Evolutionary conservation across 2,329 filamentous ascomycete species (phyloP).

Genomic region (Acrocalymma vagum): DNA sequence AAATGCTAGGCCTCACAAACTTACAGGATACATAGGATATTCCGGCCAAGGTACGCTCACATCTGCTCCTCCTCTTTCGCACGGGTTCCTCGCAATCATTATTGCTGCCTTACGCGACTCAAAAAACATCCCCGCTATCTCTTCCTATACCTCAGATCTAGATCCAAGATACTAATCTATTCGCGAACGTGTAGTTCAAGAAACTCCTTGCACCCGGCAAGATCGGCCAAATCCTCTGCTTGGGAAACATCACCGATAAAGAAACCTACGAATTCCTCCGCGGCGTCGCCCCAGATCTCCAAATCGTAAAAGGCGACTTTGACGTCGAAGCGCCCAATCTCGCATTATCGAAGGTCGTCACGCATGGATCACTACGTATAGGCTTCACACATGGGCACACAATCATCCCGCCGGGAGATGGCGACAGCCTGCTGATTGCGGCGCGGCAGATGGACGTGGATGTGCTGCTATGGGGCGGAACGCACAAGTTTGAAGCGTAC

Average conservation of each 20-base stretch:
- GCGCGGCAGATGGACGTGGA: constrained; percentile 77
- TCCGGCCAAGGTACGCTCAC: constrained; percentile 47
- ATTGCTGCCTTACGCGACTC: too few relatives aligned
- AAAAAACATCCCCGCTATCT: too few relatives aligned
- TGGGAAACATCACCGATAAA: constrained; percentile 66
- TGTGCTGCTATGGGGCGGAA: constrained; percentile 73
- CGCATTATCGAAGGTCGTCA: constrained; percentile 73
- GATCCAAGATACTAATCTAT: too few relatives aligned
- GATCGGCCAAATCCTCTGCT: constrained; percentile 66
- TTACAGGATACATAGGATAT: constrained; percentile 51
- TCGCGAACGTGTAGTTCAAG: constrained; percentile 55
- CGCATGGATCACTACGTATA: constrained; percentile 73
- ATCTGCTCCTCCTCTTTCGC: too few relatives aligned
- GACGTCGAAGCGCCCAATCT: constrained; percentile 73
- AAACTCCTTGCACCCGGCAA: constrained; percentile 67
- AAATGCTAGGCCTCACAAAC: constrained; percentile 42
- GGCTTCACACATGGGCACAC: constrained; percentile 76
- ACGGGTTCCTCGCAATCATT: background rate
- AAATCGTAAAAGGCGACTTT: constrained; percentile 75
- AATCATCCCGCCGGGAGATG: constrained; percentile 74
- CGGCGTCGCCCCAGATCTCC: constrained; percentile 66
- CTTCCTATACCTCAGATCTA: too few relatives aligned
- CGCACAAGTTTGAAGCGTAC: constrained; percentile 75
- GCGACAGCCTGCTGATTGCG: constrained; percentile 72
- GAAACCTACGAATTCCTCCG: constrained; percentile 66